Percentiles rank a stretch among this genome's conserved stretches.
Evolutionary conservation across 495 filamentous ascomycete species (phyloP).

Genomic region (Aspergillus conjunctus): DNA sequence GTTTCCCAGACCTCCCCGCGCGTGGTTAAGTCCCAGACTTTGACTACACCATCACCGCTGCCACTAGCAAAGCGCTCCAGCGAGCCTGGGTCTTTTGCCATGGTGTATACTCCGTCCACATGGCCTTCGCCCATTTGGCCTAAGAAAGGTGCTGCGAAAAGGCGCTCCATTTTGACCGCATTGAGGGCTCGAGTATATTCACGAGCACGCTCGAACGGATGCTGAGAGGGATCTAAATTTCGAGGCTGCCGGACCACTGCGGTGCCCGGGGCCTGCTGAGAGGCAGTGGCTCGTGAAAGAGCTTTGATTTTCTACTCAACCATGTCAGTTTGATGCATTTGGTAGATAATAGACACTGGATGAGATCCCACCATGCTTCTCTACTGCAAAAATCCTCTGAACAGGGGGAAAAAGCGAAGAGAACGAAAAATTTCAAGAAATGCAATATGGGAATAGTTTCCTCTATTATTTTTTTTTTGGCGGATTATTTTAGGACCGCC

Average conservation of each 20-base stretch:
- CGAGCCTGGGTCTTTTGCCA: constrained; percentile 70
- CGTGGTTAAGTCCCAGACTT: constrained; percentile 87
- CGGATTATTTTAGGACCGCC: constrained; percentile 22
- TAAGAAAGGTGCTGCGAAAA: constrained; percentile 94
- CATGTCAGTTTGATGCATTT: background rate
- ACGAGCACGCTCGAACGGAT: constrained; percentile 92
- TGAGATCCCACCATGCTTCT: constrained; percentile 28
- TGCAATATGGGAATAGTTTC: constrained; percentile 6
- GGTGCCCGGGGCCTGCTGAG: constrained; percentile 78
- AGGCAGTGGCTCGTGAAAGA: constrained; percentile 73
- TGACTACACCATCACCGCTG: constrained; percentile 84
- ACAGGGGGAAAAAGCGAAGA: background rate
- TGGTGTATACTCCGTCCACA: constrained; percentile 85
- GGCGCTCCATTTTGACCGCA: constrained; percentile 90
- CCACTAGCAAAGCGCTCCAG: constrained; percentile 75
- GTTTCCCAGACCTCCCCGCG: constrained; percentile 79
- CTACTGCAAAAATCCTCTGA: background rate
- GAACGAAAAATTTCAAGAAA: constrained; percentile 7
- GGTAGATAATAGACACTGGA: background rate
- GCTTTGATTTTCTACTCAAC: constrained; percentile 82
- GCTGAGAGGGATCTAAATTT: constrained; percentile 88
- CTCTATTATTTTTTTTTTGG: constrained; percentile 21
- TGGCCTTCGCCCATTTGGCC: constrained; percentile 86
- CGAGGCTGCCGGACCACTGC: constrained; percentile 71
- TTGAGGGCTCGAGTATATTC: constrained; percentile 90